Percentiles rank a stretch among this genome's conserved stretches.
Conservation (phyloP, 805 yeast genomes). For the Metschnikowia kofuensis region DNA sequence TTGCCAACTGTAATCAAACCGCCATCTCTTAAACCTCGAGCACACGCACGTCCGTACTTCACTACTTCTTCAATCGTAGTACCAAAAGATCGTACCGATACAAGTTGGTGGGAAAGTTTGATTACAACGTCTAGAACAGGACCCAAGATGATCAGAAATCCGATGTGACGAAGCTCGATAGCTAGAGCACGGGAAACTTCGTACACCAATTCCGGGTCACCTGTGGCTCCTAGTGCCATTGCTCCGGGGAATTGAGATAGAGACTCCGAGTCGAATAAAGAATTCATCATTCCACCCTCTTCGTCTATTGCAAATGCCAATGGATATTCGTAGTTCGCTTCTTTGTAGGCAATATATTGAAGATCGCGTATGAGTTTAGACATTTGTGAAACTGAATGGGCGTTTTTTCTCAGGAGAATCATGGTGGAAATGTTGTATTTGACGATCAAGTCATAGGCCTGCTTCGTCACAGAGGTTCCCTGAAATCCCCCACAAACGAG, state of each 20-base stretch:
- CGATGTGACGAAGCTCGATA: conserved; percentile 49
- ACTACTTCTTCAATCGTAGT: conserved; percentile 57
- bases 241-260: conserved; percentile 63
- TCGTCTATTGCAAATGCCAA: conserved; percentile 57
- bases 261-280: conserved; percentile 49
- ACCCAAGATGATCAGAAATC: conserved; percentile 54
- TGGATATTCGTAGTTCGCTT: conserved; percentile 50
- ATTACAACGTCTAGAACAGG: conserved; percentile 63
- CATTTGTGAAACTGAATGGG: conserved; percentile 47
- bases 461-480: conserved; percentile 51
- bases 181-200: conserved; percentile 55
- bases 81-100: conserved; percentile 62
- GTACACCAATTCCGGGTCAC: conserved; percentile 46
- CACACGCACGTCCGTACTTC: conserved; percentile 51
- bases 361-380: conserved; percentile 48
- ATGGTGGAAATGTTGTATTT: conserved; percentile 51
- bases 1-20: conserved; percentile 57
- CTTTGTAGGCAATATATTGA: conserved; percentile 49
- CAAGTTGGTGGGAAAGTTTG: conserved; percentile 51
- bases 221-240: conserved; percentile 60
- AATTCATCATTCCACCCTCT: conserved; percentile 63
- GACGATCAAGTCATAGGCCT: conserved; percentile 49
- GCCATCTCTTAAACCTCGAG: conserved; percentile 52
- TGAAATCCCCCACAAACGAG: conserved; percentile 59
- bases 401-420: conserved; percentile 51